Percentiles rank a stretch among this genome's conserved stretches.
phyloP scores from a whole-genome alignment of 495 filamentous ascomycete species.

The Amphirosellinia nigrospora region DNA sequence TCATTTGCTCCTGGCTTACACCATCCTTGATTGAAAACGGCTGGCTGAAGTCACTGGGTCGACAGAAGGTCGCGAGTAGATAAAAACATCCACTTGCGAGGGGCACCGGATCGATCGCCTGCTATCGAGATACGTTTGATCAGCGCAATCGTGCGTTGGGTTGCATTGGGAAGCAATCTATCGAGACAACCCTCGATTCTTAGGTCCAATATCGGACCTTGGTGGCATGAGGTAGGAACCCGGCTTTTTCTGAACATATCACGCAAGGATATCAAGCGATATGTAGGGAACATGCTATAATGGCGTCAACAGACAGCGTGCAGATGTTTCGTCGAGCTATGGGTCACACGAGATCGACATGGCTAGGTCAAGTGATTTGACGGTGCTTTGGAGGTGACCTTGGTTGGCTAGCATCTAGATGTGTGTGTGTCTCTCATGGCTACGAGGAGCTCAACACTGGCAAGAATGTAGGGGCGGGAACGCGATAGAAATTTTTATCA shows the following conservation, averaged over 20 bases:
- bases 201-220: not conserved
- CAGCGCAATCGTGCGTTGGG: constrained; percentile 7
- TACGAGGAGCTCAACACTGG: not conserved
- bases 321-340: not conserved
- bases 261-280: not conserved
- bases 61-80: constrained; percentile 16
- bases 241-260: not conserved
- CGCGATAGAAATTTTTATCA: not conserved
- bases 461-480: not conserved
- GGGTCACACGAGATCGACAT: not conserved
- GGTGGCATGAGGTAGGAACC: not conserved
- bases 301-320: not conserved
- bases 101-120: not conserved
- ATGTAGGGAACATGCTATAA: not conserved
- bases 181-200: not conserved
- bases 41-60: not conserved
- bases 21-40: constrained; percentile 9
- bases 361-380: not conserved
- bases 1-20: constrained; percentile 13
- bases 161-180: constrained; percentile 13
- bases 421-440: not conserved
- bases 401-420: not conserved
- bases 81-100: not conserved
- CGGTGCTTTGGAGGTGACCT: not conserved
- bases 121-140: not conserved